Percentiles rank a stretch among this genome's conserved stretches.
Evolutionary conservation across 176 grass and related monocot genomes (phyloP).

Genomic region (Ensete glaucum): DNA sequence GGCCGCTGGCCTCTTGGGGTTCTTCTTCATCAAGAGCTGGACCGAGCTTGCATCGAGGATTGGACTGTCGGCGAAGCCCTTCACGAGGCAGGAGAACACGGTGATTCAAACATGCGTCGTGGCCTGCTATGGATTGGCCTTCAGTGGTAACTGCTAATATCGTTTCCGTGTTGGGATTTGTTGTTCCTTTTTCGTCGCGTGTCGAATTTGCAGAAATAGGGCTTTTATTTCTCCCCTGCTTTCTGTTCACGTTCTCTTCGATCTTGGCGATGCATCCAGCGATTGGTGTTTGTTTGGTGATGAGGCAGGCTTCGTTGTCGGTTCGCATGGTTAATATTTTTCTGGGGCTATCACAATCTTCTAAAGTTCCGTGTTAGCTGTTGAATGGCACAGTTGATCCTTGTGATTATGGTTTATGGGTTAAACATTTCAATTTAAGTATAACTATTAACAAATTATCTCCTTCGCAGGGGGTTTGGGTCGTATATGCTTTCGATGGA

Average conservation of each 20-base stretch:
- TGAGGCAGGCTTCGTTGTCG: slow-evolving; percentile 4
- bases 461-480: slow-evolving; percentile 62
- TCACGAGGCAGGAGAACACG: slow-evolving; percentile 96
- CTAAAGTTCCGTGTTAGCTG: background rate
- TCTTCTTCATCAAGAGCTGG: slow-evolving; percentile 57
- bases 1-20: slow-evolving; percentile 57
- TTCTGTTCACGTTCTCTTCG: background rate
- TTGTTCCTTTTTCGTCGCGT: background rate
- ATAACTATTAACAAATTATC: background rate
- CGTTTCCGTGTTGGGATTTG: background rate
- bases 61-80: slow-evolving; percentile 45
- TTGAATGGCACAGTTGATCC: background rate
- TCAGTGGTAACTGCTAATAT: slow-evolving; percentile 40
- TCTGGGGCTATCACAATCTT: background rate
- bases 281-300: background rate
- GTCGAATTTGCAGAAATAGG: background rate
- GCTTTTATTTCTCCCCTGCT: background rate
- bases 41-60: slow-evolving; percentile 26
- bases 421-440: background rate
- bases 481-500: slow-evolving; percentile 89
- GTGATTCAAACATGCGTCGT: slow-evolving; percentile 86
- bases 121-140: slow-evolving; percentile 69
- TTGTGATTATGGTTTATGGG: background rate
- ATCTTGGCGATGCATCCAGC: background rate
- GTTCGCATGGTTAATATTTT: background rate